These are phyloP conservation scores for Metroxylon sagu DNA, from an alignment of 176 grass and related monocot genomes.

Conservation along the genomic window DNA sequence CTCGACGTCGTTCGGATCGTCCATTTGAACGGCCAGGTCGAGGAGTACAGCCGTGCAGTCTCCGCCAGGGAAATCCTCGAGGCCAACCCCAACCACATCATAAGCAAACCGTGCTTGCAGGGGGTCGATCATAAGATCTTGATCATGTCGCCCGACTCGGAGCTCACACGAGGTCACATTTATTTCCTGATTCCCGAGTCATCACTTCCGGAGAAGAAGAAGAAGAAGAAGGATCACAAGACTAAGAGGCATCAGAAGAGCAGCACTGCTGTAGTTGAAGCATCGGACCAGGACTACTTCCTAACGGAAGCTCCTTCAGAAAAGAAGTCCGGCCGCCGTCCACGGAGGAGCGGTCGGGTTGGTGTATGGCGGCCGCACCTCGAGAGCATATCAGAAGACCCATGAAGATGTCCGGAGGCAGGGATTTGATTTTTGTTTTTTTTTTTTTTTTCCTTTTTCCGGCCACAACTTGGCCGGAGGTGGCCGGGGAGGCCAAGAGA, in stretches of 20 bases:
- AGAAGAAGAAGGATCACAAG: conserved; percentile 20
- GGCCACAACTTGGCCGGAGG: too few species aligned
- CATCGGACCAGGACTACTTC: too few species aligned
- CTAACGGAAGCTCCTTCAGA: conserved; percentile 3
- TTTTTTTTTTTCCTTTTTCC: background rate
- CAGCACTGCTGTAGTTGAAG: too few species aligned
- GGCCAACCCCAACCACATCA: conserved; percentile 68
- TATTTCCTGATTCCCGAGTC: conserved; percentile 79
- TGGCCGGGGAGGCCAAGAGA: too few species aligned
- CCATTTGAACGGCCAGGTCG: conserved; percentile 78
- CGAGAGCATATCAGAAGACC: conserved; percentile 66
- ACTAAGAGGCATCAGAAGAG: background rate
- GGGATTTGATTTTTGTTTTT: conserved; percentile 21
- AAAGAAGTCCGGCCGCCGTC: conserved; percentile 35
- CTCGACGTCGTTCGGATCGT: conserved; percentile 90
- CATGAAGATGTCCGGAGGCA: background rate
- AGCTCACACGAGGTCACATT: conserved; percentile 76
- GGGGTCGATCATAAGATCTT: conserved; percentile 55
- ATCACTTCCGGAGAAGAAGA: conserved; percentile 36
- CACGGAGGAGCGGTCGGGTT: conserved; percentile 24
- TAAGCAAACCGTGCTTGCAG: conserved; percentile 62
- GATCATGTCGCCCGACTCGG: conserved; percentile 60
- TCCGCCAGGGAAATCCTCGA: conserved; percentile 65
- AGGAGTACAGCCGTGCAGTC: conserved; percentile 66
- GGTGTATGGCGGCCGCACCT: conserved; percentile 66